Conservation (phyloP, 139 green algal genomes). For the Edaphochlamys debaryana region DNA sequence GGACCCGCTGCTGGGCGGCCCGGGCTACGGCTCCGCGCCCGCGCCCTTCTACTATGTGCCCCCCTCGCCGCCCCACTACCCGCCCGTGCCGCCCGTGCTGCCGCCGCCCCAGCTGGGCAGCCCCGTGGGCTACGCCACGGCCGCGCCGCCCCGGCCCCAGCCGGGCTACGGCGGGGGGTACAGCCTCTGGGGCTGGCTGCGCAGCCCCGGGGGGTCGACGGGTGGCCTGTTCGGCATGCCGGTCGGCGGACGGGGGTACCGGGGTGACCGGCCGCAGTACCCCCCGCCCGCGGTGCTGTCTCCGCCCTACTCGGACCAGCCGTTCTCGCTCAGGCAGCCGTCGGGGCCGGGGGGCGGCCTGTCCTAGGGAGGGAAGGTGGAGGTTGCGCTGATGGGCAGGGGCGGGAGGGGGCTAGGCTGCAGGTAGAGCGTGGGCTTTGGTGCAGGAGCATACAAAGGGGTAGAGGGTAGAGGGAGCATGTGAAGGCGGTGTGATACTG, state of each 20-base stretch:
- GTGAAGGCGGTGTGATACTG: no score
- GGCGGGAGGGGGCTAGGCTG: no score
- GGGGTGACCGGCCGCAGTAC: conserved; percentile 24
- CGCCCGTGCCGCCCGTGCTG: neutral
- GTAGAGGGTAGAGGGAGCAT: no score
- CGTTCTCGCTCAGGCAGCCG: neutral
- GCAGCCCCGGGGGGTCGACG: conserved; percentile 20
- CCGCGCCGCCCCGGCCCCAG: no score
- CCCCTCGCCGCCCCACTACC: neutral
- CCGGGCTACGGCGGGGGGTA: neutral
- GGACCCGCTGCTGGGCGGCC: no score
- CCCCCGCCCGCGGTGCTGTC: conserved; percentile 23
- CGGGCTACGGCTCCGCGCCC: no score
- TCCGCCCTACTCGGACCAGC: conserved; percentile 31
- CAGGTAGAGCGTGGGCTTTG: no score
- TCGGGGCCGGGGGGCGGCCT: no score
- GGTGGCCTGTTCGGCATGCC: conserved; percentile 12
- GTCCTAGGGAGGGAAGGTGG: no score
- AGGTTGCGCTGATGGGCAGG: no score
- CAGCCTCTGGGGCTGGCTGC: conserved; percentile 38
- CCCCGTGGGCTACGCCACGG: neutral
- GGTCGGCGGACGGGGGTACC: neutral
- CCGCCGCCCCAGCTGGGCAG: neutral
- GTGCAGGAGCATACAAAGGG: no score
- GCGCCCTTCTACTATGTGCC: neutral